These are phyloP conservation scores for Globisporangium echinulatum DNA, from an alignment of 352 stramenopile species.

Conservation along the genomic window DNA sequence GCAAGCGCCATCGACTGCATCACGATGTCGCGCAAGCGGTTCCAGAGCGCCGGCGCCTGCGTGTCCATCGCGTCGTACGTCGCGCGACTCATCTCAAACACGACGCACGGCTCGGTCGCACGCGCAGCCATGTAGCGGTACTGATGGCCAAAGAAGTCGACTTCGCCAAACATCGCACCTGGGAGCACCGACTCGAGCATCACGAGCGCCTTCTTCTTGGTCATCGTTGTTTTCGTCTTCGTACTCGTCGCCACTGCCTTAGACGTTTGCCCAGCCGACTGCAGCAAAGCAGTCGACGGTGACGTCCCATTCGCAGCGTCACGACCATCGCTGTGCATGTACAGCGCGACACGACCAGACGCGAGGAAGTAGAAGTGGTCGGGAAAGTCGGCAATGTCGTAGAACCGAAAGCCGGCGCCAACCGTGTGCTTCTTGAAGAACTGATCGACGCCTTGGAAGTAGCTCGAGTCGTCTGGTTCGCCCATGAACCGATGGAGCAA, in stretches of 20 bases:
- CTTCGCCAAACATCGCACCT: conserved; percentile 80
- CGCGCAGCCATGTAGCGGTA: conserved; percentile 54
- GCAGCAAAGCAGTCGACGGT: background rate
- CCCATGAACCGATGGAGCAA: conserved; percentile 78
- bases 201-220: conserved; percentile 23
- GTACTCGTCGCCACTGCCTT: background rate
- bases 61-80: conserved; percentile 63
- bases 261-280: too few species aligned
- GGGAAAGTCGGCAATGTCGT: conserved; percentile 52
- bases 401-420: conserved; percentile 57
- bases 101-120: conserved; percentile 41
- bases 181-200: conserved; percentile 67
- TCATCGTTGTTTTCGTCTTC: background rate
- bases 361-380: conserved; percentile 77
- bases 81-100: conserved; percentile 64
- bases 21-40: conserved; percentile 71
- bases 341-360: conserved; percentile 57
- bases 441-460: conserved; percentile 57
- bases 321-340: conserved; percentile 70
- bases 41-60: conserved; percentile 49
- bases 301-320: conserved; percentile 1
- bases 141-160: conserved; percentile 80
- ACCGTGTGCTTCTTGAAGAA: conserved; percentile 62
- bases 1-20: conserved; percentile 81
- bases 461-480: conserved; percentile 54